Evolutionary conservation across 2,329 filamentous ascomycete species (phyloP), one percentile per base, ranked within the genome.

Genomic region (Sarocladium oryzae): DNA sequence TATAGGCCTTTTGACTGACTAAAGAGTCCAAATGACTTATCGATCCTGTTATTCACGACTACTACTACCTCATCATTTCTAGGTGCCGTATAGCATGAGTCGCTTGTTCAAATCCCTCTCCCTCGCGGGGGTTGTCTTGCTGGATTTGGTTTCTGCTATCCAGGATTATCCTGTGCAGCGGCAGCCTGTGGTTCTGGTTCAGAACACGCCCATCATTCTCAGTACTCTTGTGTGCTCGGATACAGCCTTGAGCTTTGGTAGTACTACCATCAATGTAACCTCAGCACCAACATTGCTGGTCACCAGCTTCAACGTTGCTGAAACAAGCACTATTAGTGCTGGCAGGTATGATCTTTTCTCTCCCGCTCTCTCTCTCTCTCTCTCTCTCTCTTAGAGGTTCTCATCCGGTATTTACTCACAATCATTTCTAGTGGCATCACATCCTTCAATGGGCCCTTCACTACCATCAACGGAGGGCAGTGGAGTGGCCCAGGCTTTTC

Each of bases 141-240:
- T 45, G 40, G 40, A 45, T 30, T 24, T 45, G 21, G 24, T 16
- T 13, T 7, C 3, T 10, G 21, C 23, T 13, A 45, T 21, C 30
- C 40, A 11, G n/a, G 40, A 45, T 24, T 30, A 24, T 45, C 13
- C 5, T 28, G 40, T n/a, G 9, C 21, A 45, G 13, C 16, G n/a
- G 6, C 40, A 26, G 40, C 10, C 23, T 26, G 40, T 45, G 8
- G 40, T 45, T 8, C 10, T 45, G 10, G n/a, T 45, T 28, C 10
- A 45, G 5, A 21, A 28, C 21, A 45, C 40, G 8, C 40, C 40
- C 9, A 16, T 45, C 11, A 28, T 45, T 18, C 5, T 45, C 23
- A 45, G 40, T 18, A 45, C 40, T 30, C 40, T 45, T 20, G 40
- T 45, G 26, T 45, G 40, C 24, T 26, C 40, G n/a, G 24, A 45